Percentiles rank a stretch among this genome's conserved stretches.
Conservation (phyloP, 345 rosid species). For the Eucalyptus viminalis region DNA sequence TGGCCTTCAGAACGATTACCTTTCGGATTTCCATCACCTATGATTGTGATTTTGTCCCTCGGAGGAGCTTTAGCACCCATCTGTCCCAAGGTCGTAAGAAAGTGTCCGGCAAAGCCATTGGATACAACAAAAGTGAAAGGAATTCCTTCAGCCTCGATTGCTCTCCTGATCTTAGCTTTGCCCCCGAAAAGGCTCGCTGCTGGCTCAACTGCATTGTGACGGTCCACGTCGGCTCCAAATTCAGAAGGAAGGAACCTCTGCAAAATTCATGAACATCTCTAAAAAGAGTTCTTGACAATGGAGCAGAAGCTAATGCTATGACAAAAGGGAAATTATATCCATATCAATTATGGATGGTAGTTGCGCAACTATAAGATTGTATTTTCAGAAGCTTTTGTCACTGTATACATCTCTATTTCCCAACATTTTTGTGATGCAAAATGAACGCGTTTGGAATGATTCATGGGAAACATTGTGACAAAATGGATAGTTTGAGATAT, state of each 20-base stretch:
- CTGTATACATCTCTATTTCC: not conserved
- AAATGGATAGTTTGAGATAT: not conserved
- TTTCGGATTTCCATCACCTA: slow-evolving; percentile 9
- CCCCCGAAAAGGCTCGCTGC: not conserved
- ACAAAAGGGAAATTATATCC: not conserved
- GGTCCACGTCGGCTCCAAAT: slow-evolving; percentile 13
- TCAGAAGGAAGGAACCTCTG: slow-evolving; percentile 27
- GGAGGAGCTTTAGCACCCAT: not conserved
- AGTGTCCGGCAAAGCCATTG: slow-evolving; percentile 2
- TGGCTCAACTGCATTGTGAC: slow-evolving; percentile 7
- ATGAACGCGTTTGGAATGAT: not conserved
- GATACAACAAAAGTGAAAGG: slow-evolving; percentile 16
- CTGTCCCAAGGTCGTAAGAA: slow-evolving; percentile 7
- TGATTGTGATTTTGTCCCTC: slow-evolving; percentile 2
- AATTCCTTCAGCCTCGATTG: slow-evolving; percentile 13
- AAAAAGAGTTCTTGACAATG: too few species aligned
- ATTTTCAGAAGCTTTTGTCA: not conserved
- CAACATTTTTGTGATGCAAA: not conserved
- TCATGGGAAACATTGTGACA: not conserved
- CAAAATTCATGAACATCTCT: not conserved
- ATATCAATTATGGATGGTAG: not conserved
- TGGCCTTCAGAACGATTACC: not conserved
- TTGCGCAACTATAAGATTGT: not conserved
- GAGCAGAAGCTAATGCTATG: not conserved
- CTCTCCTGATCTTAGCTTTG: slow-evolving; percentile 6